These are phyloP conservation scores for Fusarium compactum DNA, from an alignment of 2,329 filamentous ascomycete genomes.

Conservation along the genomic window DNA sequence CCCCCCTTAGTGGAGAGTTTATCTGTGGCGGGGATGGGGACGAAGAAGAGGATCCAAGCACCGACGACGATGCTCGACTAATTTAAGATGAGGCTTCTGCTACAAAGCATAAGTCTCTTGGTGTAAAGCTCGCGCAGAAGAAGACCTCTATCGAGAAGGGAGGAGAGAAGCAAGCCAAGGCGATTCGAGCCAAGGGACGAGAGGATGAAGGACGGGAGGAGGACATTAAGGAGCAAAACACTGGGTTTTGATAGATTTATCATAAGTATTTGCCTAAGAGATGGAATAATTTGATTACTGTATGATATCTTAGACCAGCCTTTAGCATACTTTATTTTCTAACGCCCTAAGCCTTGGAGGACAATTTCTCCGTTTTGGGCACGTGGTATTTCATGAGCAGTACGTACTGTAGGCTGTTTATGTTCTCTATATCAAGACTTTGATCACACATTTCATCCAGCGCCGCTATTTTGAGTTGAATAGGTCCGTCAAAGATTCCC, in stretches of 20 bases:
- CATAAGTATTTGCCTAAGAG: background rate
- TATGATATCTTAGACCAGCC: fast-evolving
- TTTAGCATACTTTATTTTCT: background rate
- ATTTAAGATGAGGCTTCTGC: background rate
- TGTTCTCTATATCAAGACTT: too few relatives aligned
- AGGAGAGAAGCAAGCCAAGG: constrained; percentile 73
- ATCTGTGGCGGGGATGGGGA: background rate
- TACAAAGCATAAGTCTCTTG: constrained; percentile 65
- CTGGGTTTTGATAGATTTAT: background rate
- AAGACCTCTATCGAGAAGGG: constrained; percentile 85
- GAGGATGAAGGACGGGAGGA: background rate
- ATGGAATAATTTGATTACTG: background rate
- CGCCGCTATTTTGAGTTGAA: too few relatives aligned
- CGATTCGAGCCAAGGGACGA: constrained; percentile 65
- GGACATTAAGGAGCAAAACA: background rate
- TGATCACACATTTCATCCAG: too few relatives aligned
- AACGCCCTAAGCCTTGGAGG: background rate
- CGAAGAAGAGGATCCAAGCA: too few relatives aligned
- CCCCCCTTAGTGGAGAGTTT: background rate
- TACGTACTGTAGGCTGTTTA: too few relatives aligned
- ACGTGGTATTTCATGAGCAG: too few relatives aligned
- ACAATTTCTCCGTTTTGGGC: too few relatives aligned
- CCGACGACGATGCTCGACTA: too few relatives aligned
- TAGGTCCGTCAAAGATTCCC: too few relatives aligned
- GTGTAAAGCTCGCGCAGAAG: constrained; percentile 77